These are phyloP conservation scores for Candida endomychidarum DNA, from an alignment of 805 yeast genomes.

Conservation along the genomic window DNA sequence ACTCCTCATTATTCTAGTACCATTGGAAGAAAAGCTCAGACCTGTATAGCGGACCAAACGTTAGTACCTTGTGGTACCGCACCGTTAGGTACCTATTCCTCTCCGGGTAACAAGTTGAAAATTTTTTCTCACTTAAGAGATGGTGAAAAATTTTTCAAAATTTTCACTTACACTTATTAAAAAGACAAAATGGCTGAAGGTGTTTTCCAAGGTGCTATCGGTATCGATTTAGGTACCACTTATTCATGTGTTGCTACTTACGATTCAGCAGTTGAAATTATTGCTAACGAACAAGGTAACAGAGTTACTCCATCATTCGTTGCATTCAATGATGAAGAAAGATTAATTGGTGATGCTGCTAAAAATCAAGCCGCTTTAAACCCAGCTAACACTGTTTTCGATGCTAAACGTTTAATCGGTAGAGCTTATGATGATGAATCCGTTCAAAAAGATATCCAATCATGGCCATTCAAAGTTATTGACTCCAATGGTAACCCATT, in stretches of 20 bases:
- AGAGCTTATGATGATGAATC: conserved; percentile 60
- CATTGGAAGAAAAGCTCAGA: no score
- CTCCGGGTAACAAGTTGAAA: conserved; percentile 9
- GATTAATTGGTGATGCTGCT: conserved; percentile 54
- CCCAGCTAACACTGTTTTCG: conserved; percentile 51
- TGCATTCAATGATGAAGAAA: conserved; percentile 49
- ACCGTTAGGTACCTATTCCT: no score
- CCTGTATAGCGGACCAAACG: no score
- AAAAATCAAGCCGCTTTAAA: conserved; percentile 52
- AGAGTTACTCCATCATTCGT: conserved; percentile 53
- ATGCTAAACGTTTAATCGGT: conserved; percentile 56
- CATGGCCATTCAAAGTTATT: conserved; percentile 49
- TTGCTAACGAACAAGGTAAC: conserved; percentile 54
- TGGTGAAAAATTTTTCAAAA: conserved; percentile 12
- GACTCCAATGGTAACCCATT: conserved; percentile 46
- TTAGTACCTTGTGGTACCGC: no score
- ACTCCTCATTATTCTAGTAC: no score
- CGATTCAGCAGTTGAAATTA: conserved; percentile 50
- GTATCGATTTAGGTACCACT: conserved; percentile 54
- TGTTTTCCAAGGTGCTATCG: conserved; percentile 91
- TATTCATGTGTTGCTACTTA: conserved; percentile 53
- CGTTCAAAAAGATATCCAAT: conserved; percentile 55
- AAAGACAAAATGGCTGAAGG: conserved; percentile 81
- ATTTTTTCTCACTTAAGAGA: conserved; percentile 11
- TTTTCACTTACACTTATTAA: conserved; percentile 11